Percentiles rank a stretch among this genome's conserved stretches.
These are phyloP conservation scores for Morella rubra DNA, from an alignment of 306 rosid species.

Conservation along the genomic window DNA sequence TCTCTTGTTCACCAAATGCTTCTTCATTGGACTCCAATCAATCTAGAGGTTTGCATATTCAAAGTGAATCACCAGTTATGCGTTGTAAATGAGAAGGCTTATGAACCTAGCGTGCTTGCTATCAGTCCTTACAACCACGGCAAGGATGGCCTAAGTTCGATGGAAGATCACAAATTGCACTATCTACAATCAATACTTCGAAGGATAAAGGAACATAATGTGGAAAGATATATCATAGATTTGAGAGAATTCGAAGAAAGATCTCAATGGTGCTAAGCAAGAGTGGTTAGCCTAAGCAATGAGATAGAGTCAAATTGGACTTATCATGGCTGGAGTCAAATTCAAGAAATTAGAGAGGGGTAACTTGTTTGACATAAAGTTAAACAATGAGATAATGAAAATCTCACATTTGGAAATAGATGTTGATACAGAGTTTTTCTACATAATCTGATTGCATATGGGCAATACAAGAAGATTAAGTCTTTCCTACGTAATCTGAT, in stretches of 20 bases:
- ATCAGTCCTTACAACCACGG: not conserved
- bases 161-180: not conserved
- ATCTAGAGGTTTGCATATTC: not conserved
- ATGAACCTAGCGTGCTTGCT: not conserved
- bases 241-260: not conserved
- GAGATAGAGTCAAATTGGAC: not conserved
- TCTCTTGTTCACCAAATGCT: not conserved
- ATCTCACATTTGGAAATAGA: not conserved
- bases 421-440: rapidly evolving
- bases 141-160: not conserved
- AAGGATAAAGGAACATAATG: not conserved
- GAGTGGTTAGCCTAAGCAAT: not conserved
- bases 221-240: not conserved
- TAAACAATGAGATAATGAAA: not conserved
- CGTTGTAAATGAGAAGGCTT: not conserved
- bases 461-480: not conserved
- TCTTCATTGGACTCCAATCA: not conserved
- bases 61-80: not conserved
- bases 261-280: not conserved
- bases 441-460: not conserved
- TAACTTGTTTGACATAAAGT: not conserved
- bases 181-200: not conserved
- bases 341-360: not conserved
- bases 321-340: not conserved
- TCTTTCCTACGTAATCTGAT: too few relatives aligned